Base-by-base conservation (phyloP, 164 flowering plant genomes). In the Vitis rotundifolia region DNA sequence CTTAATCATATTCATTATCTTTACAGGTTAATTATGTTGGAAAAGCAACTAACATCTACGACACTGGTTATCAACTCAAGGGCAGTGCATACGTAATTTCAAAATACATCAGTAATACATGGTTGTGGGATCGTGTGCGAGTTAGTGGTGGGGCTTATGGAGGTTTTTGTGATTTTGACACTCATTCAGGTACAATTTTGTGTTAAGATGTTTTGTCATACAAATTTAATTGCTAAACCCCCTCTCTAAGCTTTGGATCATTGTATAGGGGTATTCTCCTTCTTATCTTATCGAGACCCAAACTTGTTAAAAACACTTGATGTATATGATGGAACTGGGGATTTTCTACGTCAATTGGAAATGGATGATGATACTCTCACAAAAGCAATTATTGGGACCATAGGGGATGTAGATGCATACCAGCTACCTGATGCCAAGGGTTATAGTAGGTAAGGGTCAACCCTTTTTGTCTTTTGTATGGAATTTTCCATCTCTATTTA, bases 121-220 rank as follows among this genome's bases (percentile, higher is more conserved):
- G 99, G 99, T 77, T 96, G 73, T 96, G 99, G 99, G 99, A 96
- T 70, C 98, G 95, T 72, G 97, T 96, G 15, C 84, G 99, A 47
- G 99, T 96, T 65, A 90, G 98, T 75, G 99, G 98, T 77, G 99
- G 99, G 64, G 99, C 99, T 51, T 96, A 96, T 84, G 99, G 99
- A 60, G 99, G 98, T 51, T 96, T 93, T 69, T 96, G 99, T 72
- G 92, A 92, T 63, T 96, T 96, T 61, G 98, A 96, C 78, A 79
- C 93, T 58, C 98, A 96, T 59, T 96, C 99, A 79, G 99, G 97
- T 96, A 75, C 56, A 51, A n/a, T 50, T 60, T 56, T 28, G 37
- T 53, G 11, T 15, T 77, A 10, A 58, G 13, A 11, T 48, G 9
- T 61, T 5, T 10, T 64, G 53, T 55, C 14, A 12, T 22, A 28